Conservation (phyloP, 2,329 filamentous ascomycete species). For the Fusarium redolens region DNA sequence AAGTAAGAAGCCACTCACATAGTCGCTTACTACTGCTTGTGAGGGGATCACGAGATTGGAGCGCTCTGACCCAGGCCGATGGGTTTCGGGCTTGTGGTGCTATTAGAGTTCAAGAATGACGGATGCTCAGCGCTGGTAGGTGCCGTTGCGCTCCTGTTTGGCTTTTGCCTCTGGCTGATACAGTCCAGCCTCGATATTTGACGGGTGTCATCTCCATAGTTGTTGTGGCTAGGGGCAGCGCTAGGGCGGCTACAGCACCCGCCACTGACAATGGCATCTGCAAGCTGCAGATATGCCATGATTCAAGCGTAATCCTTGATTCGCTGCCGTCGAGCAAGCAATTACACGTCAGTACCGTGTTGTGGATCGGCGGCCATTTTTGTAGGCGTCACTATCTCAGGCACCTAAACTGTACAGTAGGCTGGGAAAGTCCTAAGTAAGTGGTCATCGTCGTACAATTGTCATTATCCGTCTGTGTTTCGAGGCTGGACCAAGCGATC, state of each 20-base stretch:
- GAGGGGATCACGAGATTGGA: conserved; percentile 43
- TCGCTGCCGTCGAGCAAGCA: conserved; percentile 36
- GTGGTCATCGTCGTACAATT: not conserved
- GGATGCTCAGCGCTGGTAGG: conserved; percentile 29
- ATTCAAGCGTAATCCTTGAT: conserved; percentile 35
- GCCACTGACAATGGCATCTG: conserved; percentile 44
- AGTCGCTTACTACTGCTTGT: conserved; percentile 23
- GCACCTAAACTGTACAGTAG: not conserved
- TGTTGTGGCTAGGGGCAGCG: conserved; percentile 41
- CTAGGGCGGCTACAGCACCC: conserved; percentile 46
- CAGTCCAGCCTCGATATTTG: conserved; percentile 36
- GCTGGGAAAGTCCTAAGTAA: not conserved
- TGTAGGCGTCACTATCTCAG: conserved; percentile 1
- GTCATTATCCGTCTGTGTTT: conserved; percentile 11
- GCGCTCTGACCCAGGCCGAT: conserved; percentile 45
- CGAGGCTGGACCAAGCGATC: conserved; percentile 16
- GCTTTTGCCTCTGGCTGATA: conserved; percentile 27
- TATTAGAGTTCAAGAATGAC: conserved; percentile 44
- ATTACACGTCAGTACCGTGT: conserved; percentile 36
- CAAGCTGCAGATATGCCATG: conserved; percentile 36
- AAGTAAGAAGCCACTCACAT: conserved; percentile 42
- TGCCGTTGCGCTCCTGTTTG: conserved; percentile 28
- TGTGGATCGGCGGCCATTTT: conserved; percentile 23
- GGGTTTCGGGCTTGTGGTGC: conserved; percentile 41
- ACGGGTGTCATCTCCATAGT: conserved; percentile 43